These are phyloP conservation scores for Diaporthe citri DNA, from an alignment of 2,329 filamentous ascomycete species.

Conservation along the genomic window DNA sequence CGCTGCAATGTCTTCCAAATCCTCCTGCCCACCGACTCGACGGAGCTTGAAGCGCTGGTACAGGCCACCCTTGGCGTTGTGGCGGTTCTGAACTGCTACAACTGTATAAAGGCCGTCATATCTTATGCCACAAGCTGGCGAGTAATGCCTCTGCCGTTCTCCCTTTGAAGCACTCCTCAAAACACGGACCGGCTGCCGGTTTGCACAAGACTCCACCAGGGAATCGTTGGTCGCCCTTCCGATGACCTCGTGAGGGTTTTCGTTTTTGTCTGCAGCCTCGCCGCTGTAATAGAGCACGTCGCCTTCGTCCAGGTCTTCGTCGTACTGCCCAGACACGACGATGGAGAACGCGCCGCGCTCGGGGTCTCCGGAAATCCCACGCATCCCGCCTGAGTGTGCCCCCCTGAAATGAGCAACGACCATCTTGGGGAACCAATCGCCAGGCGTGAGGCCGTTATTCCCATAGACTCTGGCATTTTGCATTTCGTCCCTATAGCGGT, in stretches of 20 bases:
- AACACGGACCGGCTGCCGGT: conserved; percentile 45
- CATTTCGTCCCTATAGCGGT: conserved; percentile 34
- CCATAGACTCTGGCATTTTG: conserved; percentile 42
- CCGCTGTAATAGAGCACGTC: conserved; percentile 47
- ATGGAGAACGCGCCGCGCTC: conserved; percentile 65
- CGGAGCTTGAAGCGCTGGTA: conserved; percentile 45
- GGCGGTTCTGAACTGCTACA: conserved; percentile 20
- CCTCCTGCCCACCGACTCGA: conserved; percentile 41
- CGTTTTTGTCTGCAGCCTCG: conserved; percentile 40
- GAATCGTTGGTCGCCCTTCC: conserved; percentile 39
- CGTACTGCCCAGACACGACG: conserved; percentile 58
- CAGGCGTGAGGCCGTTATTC: conserved; percentile 51
- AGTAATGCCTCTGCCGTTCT: conserved; percentile 26
- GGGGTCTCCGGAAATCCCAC: conserved; percentile 63
- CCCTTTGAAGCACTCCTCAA: conserved; percentile 45
- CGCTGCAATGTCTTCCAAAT: conserved; percentile 38
- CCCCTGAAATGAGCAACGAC: conserved; percentile 64
- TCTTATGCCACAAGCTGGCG: conserved; percentile 47
- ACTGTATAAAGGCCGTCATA: conserved; percentile 53
- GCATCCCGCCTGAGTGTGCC: conserved; percentile 62
- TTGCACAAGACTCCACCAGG: conserved; percentile 42
- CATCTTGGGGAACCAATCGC: conserved; percentile 68
- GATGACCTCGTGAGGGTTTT: neutral
- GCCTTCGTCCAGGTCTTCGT: conserved; percentile 45
- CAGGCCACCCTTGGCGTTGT: conserved; percentile 38